Evolutionary conservation across 306 rosid genomes (phyloP), one percentile per base, ranked within the genome.

Genomic region (Boehmeria nivea): DNA sequence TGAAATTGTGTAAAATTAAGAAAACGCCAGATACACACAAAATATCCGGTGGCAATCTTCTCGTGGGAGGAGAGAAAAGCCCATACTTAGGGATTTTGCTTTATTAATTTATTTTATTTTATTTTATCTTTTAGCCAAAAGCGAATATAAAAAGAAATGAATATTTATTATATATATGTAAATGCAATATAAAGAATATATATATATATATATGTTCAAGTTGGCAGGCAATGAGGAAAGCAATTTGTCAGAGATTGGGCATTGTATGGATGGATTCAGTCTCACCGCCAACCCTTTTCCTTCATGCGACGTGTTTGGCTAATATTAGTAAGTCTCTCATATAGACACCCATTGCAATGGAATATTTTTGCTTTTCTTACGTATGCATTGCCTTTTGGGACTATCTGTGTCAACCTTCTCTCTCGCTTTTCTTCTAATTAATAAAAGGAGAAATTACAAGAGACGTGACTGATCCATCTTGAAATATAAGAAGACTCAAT

Each of bases 171-270:
- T 43, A n/a, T 16, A n/a, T 4, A 10, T 4, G 12, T 2, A 43
- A 43, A 43, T 33, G 38, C 38, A 44, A 48, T 48, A 3, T 48
- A 11, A 11, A 15, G 49, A 43, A 14, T n/a, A n/a, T n/a, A 48
- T 23, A 46, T 16, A 47, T 18, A 18, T 15, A 6, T 47, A 19
- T 18, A 34, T 14, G 54, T 12, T 15, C 43, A 53, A 53, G 59
- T 53, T 53, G 59, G n/a, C n/a, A n/a, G 59, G 24, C 37, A 53
- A 53, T n/a, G 64, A 44, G 42, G 43, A 15, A 28, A 44, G 54
- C 27, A 28, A 40, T 11, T 11, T 16, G 39, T 15, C 39, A 59
- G 39, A 24, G 20, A 11, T n/a, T 43, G 25, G 63, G 51, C 25
- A 40, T n/a, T 40, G 9, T 31, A 4, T 31, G 36, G 36, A 31